phyloP scores from a whole-genome alignment of 352 stramenopile species.

The Phytophthora pistaciae region DNA sequence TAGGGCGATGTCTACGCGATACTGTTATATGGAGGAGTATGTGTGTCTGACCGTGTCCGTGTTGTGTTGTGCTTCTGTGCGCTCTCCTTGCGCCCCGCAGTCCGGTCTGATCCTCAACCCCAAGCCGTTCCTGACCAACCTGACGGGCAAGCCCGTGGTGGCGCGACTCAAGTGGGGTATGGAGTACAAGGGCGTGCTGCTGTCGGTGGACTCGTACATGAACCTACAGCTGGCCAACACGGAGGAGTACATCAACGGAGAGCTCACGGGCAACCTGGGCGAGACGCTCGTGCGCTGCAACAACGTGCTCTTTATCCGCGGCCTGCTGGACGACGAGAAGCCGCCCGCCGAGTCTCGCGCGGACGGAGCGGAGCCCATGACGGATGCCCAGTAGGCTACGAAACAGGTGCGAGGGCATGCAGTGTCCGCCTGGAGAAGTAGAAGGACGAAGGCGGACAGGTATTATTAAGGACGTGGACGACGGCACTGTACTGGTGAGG shows the following conservation, averaged over 20 bases:
- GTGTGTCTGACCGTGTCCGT: conserved; percentile 13
- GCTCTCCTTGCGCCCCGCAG: conserved; percentile 40
- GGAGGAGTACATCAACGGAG: conserved; percentile 98
- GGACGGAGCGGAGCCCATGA: conserved; percentile 52
- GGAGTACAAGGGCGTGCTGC: conserved; percentile 97
- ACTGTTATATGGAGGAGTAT: neutral
- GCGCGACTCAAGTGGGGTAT: conserved; percentile 99
- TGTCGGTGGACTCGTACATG: conserved; percentile 99
- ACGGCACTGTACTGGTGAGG: neutral
- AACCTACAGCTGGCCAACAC: conserved; percentile 98
- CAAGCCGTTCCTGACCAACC: conserved; percentile 95
- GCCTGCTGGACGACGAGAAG: conserved; percentile 82
- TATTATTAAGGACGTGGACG: conserved; percentile 2
- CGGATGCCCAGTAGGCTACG: conserved; percentile 33
- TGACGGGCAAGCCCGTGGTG: conserved; percentile 96
- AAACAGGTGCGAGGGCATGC: neutral
- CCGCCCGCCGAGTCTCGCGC: conserved; percentile 43
- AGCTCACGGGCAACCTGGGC: conserved; percentile 96
- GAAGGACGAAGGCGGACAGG: neutral
- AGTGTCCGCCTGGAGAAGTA: neutral
- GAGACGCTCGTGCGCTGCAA: conserved; percentile 99
- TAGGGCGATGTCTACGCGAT: neutral
- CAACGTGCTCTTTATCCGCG: conserved; percentile 98
- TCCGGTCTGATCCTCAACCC: conserved; percentile 94
- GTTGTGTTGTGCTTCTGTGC: neutral